Conservation (phyloP, 345 rosid species). For the Sonneratia caseolaris region DNA sequence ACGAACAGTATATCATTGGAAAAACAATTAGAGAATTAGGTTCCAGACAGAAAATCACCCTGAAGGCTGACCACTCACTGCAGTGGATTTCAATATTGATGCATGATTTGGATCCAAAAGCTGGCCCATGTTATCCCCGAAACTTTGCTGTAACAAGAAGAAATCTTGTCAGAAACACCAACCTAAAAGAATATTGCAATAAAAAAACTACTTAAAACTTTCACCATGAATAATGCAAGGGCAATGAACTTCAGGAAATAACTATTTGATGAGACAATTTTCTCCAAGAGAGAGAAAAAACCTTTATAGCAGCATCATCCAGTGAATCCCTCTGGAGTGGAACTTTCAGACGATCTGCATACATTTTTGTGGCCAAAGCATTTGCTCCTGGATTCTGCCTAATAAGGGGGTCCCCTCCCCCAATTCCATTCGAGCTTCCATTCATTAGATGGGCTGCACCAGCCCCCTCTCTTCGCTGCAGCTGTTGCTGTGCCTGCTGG, state of each 20-base stretch:
- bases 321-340: constrained; percentile 80
- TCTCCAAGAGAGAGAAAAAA: neutral
- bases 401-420: constrained; percentile 62
- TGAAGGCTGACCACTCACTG: constrained; percentile 68
- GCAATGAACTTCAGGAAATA: neutral
- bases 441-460: constrained; percentile 52
- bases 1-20: neutral
- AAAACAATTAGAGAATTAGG: neutral
- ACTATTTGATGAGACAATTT: neutral
- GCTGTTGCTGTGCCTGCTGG: constrained; percentile 46
- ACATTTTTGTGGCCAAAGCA: constrained; percentile 78
- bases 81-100: constrained; percentile 73
- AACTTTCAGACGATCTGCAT: constrained; percentile 71
- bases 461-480: constrained; percentile 64
- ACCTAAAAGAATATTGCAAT: neutral
- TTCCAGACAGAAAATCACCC: constrained; percentile 47
- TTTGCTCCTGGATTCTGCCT: constrained; percentile 65
- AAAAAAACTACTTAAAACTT: neutral
- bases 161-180: neutral
- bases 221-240: neutral
- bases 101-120: constrained; percentile 84
- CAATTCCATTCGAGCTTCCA: constrained; percentile 72
- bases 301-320: constrained; percentile 70
- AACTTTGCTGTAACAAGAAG: constrained; percentile 51
- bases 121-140: constrained; percentile 76